phyloP scores from a whole-genome alignment of 768 basidiomycete species.

The Hortiboletus campestris region DNA sequence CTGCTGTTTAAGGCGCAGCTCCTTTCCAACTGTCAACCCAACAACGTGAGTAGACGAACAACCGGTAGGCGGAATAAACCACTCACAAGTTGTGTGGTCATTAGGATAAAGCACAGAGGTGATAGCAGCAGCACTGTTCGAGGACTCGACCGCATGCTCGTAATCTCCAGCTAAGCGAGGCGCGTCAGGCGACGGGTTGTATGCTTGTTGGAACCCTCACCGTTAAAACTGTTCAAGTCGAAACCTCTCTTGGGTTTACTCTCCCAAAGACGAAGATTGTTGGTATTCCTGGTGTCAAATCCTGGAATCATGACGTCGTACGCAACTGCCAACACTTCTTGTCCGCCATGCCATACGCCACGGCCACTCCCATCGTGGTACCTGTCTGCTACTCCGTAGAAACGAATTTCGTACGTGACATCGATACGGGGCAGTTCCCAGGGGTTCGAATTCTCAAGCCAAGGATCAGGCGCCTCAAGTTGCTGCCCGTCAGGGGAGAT shows the following conservation, averaged over 20 bases:
- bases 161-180: conserved; percentile 77
- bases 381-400: conserved; percentile 82
- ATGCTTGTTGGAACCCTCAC: conserved; percentile 34
- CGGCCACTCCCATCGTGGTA: conserved; percentile 56
- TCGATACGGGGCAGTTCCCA: conserved; percentile 89
- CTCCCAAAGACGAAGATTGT: conserved; percentile 87
- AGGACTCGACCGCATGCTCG: conserved; percentile 82
- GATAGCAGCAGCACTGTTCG: conserved; percentile 89
- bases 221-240: conserved; percentile 94
- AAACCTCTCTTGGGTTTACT: conserved; percentile 87
- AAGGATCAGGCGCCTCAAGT: conserved; percentile 90
- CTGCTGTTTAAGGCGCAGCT: conserved; percentile 91
- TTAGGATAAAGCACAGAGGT: conserved; percentile 96
- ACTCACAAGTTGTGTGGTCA: conserved; percentile 72
- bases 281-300: conserved; percentile 78
- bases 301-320: conserved; percentile 94
- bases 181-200: neutral
- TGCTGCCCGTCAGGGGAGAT: conserved; percentile 83
- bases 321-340: conserved; percentile 90
- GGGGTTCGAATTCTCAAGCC: conserved; percentile 84
- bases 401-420: conserved; percentile 80
- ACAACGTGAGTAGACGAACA: neutral
- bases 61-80: neutral
- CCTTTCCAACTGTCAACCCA: conserved; percentile 65
- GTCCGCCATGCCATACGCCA: conserved; percentile 81